These are phyloP conservation scores for Ascoidea asiatica DNA, from an alignment of 805 yeast genomes.

Conservation along the genomic window DNA sequence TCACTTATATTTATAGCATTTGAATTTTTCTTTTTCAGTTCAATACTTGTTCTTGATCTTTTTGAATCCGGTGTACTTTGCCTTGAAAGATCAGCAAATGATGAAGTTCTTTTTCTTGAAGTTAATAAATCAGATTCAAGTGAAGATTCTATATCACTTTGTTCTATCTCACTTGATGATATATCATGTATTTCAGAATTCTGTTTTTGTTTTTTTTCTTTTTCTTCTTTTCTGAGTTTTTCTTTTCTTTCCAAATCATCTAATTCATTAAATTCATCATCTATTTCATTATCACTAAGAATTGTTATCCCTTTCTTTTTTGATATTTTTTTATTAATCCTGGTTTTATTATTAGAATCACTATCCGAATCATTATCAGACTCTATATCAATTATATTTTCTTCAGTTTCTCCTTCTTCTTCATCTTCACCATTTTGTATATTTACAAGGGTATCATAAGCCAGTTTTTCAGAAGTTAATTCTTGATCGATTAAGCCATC, in stretches of 20 bases:
- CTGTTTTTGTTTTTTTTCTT: constrained; percentile 16
- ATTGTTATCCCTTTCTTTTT: constrained; percentile 7
- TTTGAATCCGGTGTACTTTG: background rate
- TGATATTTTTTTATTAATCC: constrained; percentile 15
- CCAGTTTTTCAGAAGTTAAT: constrained; percentile 39
- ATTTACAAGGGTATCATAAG: constrained; percentile 42
- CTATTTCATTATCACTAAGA: constrained; percentile 8
- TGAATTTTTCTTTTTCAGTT: constrained; percentile 2
- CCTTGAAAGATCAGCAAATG: constrained; percentile 1
- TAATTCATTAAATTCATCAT: constrained; percentile 11
- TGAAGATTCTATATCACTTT: no score
- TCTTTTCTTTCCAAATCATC: no score
- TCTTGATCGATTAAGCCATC: constrained; percentile 66
- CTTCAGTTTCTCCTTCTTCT: constrained; percentile 17
- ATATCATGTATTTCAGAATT: constrained; percentile 15
- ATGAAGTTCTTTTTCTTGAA: constrained; percentile 10
- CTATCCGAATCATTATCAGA: constrained; percentile 17
- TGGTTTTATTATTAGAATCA: constrained; percentile 7
- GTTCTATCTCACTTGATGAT: constrained; percentile 14
- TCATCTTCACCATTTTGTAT: constrained; percentile 23
- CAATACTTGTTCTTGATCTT: background rate
- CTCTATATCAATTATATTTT: constrained; percentile 17
- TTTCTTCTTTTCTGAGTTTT: no score
- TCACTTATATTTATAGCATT: background rate
- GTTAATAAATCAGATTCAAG: no score